A percentile compares a stretch with the other conserved stretches of the same genome.
Evolutionary conservation across 192 early-diverging fungal genomes (phyloP).

Genomic region (Piromyces finnis): DNA sequence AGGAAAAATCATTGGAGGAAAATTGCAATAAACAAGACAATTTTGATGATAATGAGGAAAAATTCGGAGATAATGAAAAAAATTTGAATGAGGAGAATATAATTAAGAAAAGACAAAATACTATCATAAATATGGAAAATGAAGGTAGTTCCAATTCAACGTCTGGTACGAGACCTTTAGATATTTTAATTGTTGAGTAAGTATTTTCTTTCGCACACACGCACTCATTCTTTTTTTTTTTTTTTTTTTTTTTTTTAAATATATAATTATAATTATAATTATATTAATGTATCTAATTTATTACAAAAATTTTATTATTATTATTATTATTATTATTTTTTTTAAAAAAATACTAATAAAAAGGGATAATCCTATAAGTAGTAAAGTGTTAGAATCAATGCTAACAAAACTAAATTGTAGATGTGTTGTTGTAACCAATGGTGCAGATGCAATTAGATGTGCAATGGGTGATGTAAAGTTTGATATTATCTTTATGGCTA

Average conservation of each 20-base stretch:
- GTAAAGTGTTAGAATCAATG: conserved; percentile 82
- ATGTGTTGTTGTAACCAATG: conserved; percentile 72
- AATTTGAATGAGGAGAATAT: background rate
- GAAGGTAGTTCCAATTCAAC: background rate
- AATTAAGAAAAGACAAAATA: background rate
- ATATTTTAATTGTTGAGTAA: conserved; percentile 57
- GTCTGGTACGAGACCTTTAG: conserved; percentile 2
- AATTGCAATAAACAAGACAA: background rate
- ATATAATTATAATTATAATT: too few species aligned
- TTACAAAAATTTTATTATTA: too few species aligned
- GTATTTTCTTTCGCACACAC: too few species aligned
- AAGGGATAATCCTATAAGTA: conserved; percentile 65
- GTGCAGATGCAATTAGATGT: conserved; percentile 75
- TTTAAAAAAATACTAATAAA: too few species aligned
- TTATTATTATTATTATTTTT: too few species aligned
- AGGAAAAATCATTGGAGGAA: background rate
- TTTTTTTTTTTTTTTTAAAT: too few species aligned
- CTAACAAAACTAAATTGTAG: conserved; percentile 51
- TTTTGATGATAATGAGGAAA: too few species aligned
- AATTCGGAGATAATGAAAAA: too few species aligned
- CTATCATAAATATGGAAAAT: background rate
- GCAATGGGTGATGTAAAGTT: conserved; percentile 77
- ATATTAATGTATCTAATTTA: too few species aligned
- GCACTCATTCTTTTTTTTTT: too few species aligned
- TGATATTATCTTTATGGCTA: conserved; percentile 88